Conservation (phyloP, 2,329 filamentous ascomycete species). For the Aspergillus viridinutans region DNA sequence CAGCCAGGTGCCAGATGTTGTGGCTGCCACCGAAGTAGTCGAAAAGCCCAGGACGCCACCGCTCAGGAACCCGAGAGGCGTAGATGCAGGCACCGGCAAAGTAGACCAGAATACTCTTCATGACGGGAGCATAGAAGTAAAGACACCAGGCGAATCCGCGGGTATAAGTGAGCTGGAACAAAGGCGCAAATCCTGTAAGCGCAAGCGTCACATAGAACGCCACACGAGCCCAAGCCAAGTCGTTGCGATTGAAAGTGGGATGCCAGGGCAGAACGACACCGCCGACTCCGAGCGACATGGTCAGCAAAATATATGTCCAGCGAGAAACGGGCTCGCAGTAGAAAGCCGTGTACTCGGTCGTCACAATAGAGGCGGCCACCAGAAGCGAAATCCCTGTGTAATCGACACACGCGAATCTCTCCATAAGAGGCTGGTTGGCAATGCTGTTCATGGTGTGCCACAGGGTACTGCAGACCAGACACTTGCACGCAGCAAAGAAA, state of each 20-base stretch:
- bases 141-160: constrained; percentile 76
- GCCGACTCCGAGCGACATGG: constrained; percentile 73
- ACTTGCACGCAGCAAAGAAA: constrained; percentile 94
- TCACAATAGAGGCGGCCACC: constrained; percentile 92
- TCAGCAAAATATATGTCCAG: constrained; percentile 79
- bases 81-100: constrained; percentile 80
- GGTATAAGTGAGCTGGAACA: constrained; percentile 75
- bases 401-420: constrained; percentile 94
- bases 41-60: constrained; percentile 88
- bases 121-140: constrained; percentile 83
- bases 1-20: constrained; percentile 95
- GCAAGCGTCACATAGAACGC: constrained; percentile 86
- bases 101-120: constrained; percentile 84
- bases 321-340: constrained; percentile 91
- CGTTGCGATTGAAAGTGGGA: constrained; percentile 83
- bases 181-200: constrained; percentile 81
- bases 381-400: constrained; percentile 96
- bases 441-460: constrained; percentile 99
- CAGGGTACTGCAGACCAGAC: constrained; percentile 87
- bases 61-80: constrained; percentile 85
- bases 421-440: constrained; percentile 81
- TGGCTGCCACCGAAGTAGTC: constrained; percentile 95
- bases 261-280: constrained; percentile 95
- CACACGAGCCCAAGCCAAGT: constrained; percentile 91
- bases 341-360: constrained; percentile 96